A percentile compares a stretch with the other conserved stretches of the same genome.
Evolutionary conservation across 106 monocot genomes (phyloP).

Genomic region (Apostasia ramifera): DNA sequence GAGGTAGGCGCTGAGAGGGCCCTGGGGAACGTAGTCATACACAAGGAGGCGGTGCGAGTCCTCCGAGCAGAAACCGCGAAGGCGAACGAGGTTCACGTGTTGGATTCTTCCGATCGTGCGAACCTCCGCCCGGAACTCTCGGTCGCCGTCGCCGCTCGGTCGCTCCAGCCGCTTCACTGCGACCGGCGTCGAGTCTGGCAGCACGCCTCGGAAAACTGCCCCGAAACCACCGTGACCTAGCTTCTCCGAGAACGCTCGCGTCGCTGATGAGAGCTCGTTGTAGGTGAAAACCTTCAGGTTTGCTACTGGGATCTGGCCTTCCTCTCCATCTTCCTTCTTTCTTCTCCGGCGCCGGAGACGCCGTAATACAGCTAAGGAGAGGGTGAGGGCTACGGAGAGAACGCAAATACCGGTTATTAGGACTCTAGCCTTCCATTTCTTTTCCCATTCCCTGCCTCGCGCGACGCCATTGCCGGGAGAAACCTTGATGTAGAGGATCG

Average conservation of each 20-base stretch:
- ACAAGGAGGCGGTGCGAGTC: constrained; percentile 44
- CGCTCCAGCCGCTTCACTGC: constrained; percentile 65
- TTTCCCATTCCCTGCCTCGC: neutral
- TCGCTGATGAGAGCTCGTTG: constrained; percentile 42
- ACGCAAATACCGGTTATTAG: constrained; percentile 1
- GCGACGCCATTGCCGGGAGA: neutral
- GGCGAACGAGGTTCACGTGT: constrained; percentile 58
- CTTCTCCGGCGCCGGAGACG: neutral
- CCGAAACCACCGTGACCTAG: constrained; percentile 59
- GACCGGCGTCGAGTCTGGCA: constrained; percentile 22
- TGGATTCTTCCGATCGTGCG: constrained; percentile 56
- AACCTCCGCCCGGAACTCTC: constrained; percentile 56
- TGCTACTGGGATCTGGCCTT: constrained; percentile 4
- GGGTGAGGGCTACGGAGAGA: neutral
- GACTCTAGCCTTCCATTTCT: constrained; percentile 7
- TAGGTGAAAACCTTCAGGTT: constrained; percentile 40
- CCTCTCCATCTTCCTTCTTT: neutral
- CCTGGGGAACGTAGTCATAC: constrained; percentile 54
- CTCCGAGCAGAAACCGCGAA: constrained; percentile 57
- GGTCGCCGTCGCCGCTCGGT: constrained; percentile 35
- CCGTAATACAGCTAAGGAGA: neutral
- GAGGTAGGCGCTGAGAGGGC: constrained; percentile 44
- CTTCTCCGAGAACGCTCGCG: constrained; percentile 41
- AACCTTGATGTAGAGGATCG: constrained; percentile 24
- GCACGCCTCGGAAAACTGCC: constrained; percentile 39